Evolutionary conservation across 768 basidiomycete genomes (phyloP), one percentile per base, ranked within the genome.

Genomic region (Tricholoma saponaceum): DNA sequence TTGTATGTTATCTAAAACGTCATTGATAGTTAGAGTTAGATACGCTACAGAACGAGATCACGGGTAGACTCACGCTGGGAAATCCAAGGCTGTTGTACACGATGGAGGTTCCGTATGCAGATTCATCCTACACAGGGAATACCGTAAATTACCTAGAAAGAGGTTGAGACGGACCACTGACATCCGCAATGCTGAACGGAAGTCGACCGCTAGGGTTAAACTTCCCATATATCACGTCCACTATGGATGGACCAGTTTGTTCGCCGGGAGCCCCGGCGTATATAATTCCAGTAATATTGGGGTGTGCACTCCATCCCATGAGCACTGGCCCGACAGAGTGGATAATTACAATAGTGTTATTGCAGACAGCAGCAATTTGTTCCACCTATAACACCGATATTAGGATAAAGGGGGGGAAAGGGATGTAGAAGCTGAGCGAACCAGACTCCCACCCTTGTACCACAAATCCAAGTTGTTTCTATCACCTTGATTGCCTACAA

Each of bases 331-430:
- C 92, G 30, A 92, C 88, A 7, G 84, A 84, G 70, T 93, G 86
- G 1, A 89, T 74, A 14, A 95, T 82, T 23, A 92, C 94, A 54
- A 95, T 80, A 4, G 89, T 92, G 68, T 92, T 92, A 60, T 74
- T 81, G 70, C 85, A 86, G 0, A 83, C 79, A 5, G 82, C 76
- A 0, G 93, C 91, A 3, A 88, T 85, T 0, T 76, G 69, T 56
- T 78, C 63, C 68, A 77, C 59, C 86, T 77, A 28, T 5, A 22
- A 12, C 55, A 79, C 62, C 14, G 9, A 68, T 54, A n/a, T 73
- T 71, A 52, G 73, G 69, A 3, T 66, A 43, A 18, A 70, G 60
- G 66, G 14, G n/a, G 1, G 4, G 14, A 23, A 28, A 33, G 0
- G 22, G 26, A 46, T 23, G 9, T 26, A n/a, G 4, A 18, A 1